A percentile compares a stretch with the other conserved stretches of the same genome.
These are phyloP conservation scores for Alternaria rosae DNA, from an alignment of 2,329 filamentous ascomycete genomes.

Conservation along the genomic window DNA sequence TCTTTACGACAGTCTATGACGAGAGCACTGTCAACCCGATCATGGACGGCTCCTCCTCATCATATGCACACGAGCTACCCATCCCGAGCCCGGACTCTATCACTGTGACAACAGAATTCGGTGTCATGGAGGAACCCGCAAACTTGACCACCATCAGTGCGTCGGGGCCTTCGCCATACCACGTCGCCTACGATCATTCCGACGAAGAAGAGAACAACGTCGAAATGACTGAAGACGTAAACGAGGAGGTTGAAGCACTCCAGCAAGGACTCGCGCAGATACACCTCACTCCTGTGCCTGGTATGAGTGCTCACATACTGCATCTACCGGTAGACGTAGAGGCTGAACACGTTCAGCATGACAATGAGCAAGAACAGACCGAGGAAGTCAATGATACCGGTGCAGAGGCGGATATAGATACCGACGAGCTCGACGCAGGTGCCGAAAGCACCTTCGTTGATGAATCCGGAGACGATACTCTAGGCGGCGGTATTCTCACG, in stretches of 20 bases:
- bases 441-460: conserved; percentile 35
- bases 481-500: conserved; percentile 23
- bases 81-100: conserved; percentile 44
- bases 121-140: conserved; percentile 41
- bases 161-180: conserved; percentile 25
- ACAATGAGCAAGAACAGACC: conserved; percentile 2
- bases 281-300: conserved; percentile 1
- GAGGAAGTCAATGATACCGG: conserved; percentile 29
- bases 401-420: conserved; percentile 38
- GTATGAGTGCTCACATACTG: conserved; percentile 1
- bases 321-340: conserved; percentile 8
- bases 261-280: conserved; percentile 10
- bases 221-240: conserved; percentile 28
- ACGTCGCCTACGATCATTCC: conserved; percentile 19
- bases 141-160: conserved; percentile 41
- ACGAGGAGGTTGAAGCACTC: conserved; percentile 12
- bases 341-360: conserved; percentile 16
- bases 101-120: conserved; percentile 46
- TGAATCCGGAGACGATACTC: conserved; percentile 30
- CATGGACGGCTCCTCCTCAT: conserved; percentile 6
- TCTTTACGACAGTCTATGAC: conserved; percentile 39
- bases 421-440: conserved; percentile 35
- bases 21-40: conserved; percentile 13
- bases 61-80: conserved; percentile 16
- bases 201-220: conserved; percentile 24